Evolutionary conservation across 352 stramenopile genomes (phyloP).

Genomic region (Pythium rhizo-oryzae): DNA sequence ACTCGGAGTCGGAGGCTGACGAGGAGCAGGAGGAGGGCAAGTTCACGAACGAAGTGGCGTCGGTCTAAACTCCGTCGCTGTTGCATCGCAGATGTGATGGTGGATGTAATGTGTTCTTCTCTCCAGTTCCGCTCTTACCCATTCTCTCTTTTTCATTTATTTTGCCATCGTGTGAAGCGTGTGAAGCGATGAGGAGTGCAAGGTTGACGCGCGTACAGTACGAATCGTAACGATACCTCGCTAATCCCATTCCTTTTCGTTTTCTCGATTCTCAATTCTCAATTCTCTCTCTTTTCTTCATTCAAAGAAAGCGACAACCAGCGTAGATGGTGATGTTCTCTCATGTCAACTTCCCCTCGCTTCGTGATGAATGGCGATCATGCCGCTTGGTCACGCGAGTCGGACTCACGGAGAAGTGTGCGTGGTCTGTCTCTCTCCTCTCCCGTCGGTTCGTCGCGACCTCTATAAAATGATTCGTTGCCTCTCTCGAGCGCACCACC

Average conservation of each 20-base stretch:
- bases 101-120: slow-evolving; percentile 39
- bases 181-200: neutral
- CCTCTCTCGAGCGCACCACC: neutral
- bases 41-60: slow-evolving; percentile 53
- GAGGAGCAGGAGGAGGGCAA: slow-evolving; percentile 57
- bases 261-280: neutral
- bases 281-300: slow-evolving; percentile 11
- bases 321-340: neutral
- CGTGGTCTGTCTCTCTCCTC: slow-evolving; percentile 18
- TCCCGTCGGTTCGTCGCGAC: slow-evolving; percentile 4
- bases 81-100: slow-evolving; percentile 20
- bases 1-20: slow-evolving; percentile 46
- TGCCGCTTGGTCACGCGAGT: neutral
- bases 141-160: slow-evolving; percentile 20
- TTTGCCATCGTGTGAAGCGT: slow-evolving; percentile 1
- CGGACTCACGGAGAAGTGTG: neutral
- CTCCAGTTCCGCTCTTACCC: slow-evolving; percentile 21
- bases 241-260: slow-evolving; percentile 9
- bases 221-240: neutral
- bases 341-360: neutral
- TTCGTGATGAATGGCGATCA: neutral
- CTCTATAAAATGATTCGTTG: slow-evolving; percentile 21
- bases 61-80: slow-evolving; percentile 31
- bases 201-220: slow-evolving; percentile 1
- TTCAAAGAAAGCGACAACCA: too few relatives aligned